Percentiles rank a stretch among this genome's conserved stretches.
Conservation (phyloP, 2,329 filamentous ascomycete species). For the Fusarium odoratissimum region DNA sequence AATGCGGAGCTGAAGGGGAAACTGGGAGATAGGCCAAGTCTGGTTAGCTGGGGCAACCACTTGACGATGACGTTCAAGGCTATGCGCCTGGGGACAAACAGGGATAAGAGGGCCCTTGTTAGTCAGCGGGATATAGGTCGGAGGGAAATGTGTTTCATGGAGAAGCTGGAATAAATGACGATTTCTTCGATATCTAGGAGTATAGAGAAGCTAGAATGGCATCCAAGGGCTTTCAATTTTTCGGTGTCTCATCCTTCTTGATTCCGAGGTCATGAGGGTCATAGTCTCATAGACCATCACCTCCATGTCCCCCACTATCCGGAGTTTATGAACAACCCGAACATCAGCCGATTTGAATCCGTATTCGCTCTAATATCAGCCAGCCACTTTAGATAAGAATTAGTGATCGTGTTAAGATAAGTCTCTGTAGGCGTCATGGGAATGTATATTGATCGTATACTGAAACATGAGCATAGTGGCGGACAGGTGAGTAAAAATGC, state of each 20-base stretch:
- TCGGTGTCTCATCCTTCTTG: neutral
- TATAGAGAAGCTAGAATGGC: neutral
- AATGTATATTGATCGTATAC: neutral
- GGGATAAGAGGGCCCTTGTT: slow-evolving; percentile 23
- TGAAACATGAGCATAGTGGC: neutral
- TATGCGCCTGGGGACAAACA: slow-evolving; percentile 8
- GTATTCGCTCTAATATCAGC: slow-evolving; percentile 23
- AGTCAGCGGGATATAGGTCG: slow-evolving; percentile 29
- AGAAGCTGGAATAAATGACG: neutral
- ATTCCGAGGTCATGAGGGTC: slow-evolving; percentile 25
- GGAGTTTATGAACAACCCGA: slow-evolving; percentile 32
- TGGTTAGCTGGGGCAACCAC: slow-evolving; percentile 26
- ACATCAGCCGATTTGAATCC: slow-evolving; percentile 36
- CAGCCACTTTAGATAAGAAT: slow-evolving; percentile 10
- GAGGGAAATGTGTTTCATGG: neutral
- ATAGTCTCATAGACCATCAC: slow-evolving; percentile 1
- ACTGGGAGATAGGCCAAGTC: slow-evolving; percentile 29
- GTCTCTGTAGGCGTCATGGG: neutral
- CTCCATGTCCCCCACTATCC: slow-evolving; percentile 29
- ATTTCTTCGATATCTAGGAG: neutral
- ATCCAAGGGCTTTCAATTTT: neutral
- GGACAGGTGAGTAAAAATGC: neutral
- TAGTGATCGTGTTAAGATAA: neutral
- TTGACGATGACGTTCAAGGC: slow-evolving; percentile 42
- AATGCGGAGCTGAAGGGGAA: slow-evolving; percentile 13